Evolutionary conservation across 495 filamentous ascomycete species (phyloP), one percentile per base, ranked within the genome.

Genomic region (Trichocladium uniseriatum): DNA sequence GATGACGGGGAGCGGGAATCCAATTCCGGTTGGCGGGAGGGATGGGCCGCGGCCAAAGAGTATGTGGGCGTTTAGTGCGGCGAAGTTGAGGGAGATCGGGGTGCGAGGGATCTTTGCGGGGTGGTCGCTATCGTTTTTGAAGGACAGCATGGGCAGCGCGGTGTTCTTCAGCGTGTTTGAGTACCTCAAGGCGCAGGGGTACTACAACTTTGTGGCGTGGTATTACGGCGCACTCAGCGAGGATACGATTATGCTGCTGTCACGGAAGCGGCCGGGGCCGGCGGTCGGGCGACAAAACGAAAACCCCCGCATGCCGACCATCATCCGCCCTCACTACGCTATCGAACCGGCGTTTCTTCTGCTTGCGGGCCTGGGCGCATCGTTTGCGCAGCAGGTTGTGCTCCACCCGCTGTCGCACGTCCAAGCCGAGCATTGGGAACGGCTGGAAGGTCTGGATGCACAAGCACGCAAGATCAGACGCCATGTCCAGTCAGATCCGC

Each of bases 151-250:
- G 22, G 89, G 89, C 1, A 84, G 81, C 57, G 89, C 81, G 8
- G 65, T 87, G 14, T 95, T 95, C 70, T 95, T 95, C 66, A 78
- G 80, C 28, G 78, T 78, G 1, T 95, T 95, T 55, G 89, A 95
- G 66, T 89, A 80, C 43, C 69, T 94, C 55, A 94, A 95, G 62
- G 82, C 83, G 8, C 89, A 95, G 62, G 73, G 73, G 9, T 95
- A 89, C 67, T 92, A 92, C 64, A 73, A 68, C 14, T 95, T 88
- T 59, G 71, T 94, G 28, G 80, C 79, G 18, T 79, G 78, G 68
- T 88, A 83, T 55, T 95, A 95, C 57, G 82, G 86, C 9, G 73
- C 74, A 28, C 53, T 79, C 20, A 67, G 67, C 41, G 66, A 68
- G 40, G 67, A 71, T 28, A 57, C 63, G 24, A 53, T 75, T 19